A percentile compares a stretch with the other conserved stretches of the same genome.
phyloP scores from a whole-genome alignment of 2,329 filamentous ascomycete genomes.

The Fonsecaea nubica region DNA sequence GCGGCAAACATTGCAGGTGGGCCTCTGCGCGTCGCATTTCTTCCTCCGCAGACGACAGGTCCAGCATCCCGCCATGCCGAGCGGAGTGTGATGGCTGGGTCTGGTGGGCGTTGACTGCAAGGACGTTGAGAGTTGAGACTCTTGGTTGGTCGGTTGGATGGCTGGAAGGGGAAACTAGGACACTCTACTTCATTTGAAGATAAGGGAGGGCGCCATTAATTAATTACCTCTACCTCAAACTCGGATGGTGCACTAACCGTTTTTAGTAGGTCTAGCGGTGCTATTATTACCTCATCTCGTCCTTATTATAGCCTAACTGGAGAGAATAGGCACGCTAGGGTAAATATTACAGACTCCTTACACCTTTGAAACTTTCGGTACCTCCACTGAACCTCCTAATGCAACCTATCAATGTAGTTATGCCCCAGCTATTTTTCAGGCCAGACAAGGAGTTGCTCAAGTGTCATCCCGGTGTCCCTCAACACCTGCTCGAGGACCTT shows the following conservation, averaged over 20 bases:
- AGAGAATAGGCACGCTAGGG: too few relatives aligned
- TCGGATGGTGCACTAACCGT: background rate
- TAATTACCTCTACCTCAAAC: too few relatives aligned
- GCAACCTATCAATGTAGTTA: background rate
- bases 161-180: too few relatives aligned
- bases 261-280: background rate
- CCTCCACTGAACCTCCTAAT: too few relatives aligned
- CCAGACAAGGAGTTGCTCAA: background rate
- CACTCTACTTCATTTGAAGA: too few relatives aligned
- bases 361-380: too few relatives aligned
- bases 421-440: background rate
- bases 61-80: conserved; percentile 3
- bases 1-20: conserved; percentile 1
- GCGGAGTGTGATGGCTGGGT: background rate
- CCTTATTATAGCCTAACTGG: background rate
- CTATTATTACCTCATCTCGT: background rate
- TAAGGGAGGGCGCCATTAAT: too few relatives aligned
- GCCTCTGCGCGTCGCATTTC: background rate
- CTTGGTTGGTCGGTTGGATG: too few relatives aligned
- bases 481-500: conserved; percentile 3
- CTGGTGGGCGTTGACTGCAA: background rate
- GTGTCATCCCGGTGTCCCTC: conserved; percentile 7
- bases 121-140: background rate
- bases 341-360: too few relatives aligned
- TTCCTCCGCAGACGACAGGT: conserved; percentile 9